These are phyloP conservation scores for Trichoderma lentiforme DNA, from an alignment of 2,329 filamentous ascomycete genomes.

Conservation along the genomic window DNA sequence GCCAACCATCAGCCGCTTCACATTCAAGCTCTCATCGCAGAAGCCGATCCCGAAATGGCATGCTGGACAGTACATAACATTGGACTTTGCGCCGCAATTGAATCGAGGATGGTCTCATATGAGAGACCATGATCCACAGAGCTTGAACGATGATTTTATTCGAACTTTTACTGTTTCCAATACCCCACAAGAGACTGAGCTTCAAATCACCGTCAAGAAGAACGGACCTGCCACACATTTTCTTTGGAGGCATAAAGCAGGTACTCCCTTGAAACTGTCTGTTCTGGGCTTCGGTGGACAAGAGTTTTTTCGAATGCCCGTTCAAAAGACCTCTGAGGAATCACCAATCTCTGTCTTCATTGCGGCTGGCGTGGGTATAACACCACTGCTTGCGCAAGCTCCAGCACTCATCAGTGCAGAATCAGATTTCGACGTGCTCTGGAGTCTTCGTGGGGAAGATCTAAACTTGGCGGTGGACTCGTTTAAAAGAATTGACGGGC, in stretches of 20 bases:
- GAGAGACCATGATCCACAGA: slow-evolving; percentile 74
- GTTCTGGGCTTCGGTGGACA: slow-evolving; percentile 71
- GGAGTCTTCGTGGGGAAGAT: slow-evolving; percentile 64
- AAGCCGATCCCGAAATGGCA: slow-evolving; percentile 53
- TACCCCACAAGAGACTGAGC: slow-evolving; percentile 44
- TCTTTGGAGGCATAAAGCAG: slow-evolving; percentile 56
- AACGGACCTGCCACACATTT: slow-evolving; percentile 66
- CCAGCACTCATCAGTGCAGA: slow-evolving; percentile 39
- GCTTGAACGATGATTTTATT: slow-evolving; percentile 79
- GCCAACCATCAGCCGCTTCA: slow-evolving; percentile 64
- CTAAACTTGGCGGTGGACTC: slow-evolving; percentile 58
- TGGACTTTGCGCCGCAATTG: slow-evolving; percentile 68
- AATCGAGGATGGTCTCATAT: slow-evolving; percentile 77
- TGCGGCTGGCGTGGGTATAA: slow-evolving; percentile 79
- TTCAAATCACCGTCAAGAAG: slow-evolving; percentile 71
- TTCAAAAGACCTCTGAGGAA: neutral
- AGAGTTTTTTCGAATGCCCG: slow-evolving; percentile 40
- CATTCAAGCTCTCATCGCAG: slow-evolving; percentile 38
- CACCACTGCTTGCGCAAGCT: slow-evolving; percentile 72
- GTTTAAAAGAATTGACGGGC: slow-evolving; percentile 48
- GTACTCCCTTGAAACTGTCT: slow-evolving; percentile 57
- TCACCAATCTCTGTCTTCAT: slow-evolving; percentile 54
- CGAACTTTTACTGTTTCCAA: slow-evolving; percentile 80
- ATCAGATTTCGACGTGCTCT: slow-evolving; percentile 56
- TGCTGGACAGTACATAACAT: slow-evolving; percentile 57